Evolutionary conservation across 768 basidiomycete genomes (phyloP).

Genomic region (Tubosaeta brunneosetosa): DNA sequence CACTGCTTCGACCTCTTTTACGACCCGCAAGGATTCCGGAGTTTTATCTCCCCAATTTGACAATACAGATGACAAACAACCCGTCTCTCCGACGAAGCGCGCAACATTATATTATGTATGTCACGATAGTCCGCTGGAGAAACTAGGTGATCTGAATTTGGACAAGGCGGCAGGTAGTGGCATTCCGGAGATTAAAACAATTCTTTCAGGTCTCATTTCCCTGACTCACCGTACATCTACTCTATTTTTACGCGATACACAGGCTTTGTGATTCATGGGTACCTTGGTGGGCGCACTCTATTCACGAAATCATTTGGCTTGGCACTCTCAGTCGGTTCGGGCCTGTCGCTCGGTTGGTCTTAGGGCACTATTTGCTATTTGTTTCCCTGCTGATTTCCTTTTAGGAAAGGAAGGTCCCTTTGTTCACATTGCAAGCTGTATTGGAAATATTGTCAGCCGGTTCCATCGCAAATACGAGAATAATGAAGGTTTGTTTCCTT

Average conservation of each 20-base stretch:
- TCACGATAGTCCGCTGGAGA: slow-evolving; percentile 8
- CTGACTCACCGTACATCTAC: slow-evolving; percentile 7
- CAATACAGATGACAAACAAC: slow-evolving; percentile 23
- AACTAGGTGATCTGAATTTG: slow-evolving; percentile 12
- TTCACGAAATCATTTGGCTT: slow-evolving; percentile 89
- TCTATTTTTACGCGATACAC: background rate
- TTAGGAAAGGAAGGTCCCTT: slow-evolving; percentile 70
- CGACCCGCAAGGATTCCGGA: slow-evolving; percentile 86
- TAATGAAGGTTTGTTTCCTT: slow-evolving; percentile 70
- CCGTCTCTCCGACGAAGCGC: slow-evolving; percentile 41
- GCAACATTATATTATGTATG: slow-evolving; percentile 81
- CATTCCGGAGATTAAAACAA: slow-evolving; percentile 95
- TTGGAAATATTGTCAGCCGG: slow-evolving; percentile 90
- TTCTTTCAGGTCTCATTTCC: slow-evolving; percentile 60
- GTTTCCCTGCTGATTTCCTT: slow-evolving; percentile 1
- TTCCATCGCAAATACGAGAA: slow-evolving; percentile 86
- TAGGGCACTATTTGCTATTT: slow-evolving; percentile 5
- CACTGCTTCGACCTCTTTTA: slow-evolving; percentile 84
- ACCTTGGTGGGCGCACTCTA: slow-evolving; percentile 84
- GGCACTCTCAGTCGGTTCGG: slow-evolving; percentile 87
- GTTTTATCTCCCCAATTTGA: slow-evolving; percentile 50
- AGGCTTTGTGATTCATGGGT: slow-evolving; percentile 97
- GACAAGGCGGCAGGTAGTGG: slow-evolving; percentile 88
- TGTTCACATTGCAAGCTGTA: slow-evolving; percentile 89
- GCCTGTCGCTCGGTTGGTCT: slow-evolving; percentile 69